A percentile compares a stretch with the other conserved stretches of the same genome.
Evolutionary conservation across 306 rosid species (phyloP).

Genomic region (Lathyrus oleraceus): DNA sequence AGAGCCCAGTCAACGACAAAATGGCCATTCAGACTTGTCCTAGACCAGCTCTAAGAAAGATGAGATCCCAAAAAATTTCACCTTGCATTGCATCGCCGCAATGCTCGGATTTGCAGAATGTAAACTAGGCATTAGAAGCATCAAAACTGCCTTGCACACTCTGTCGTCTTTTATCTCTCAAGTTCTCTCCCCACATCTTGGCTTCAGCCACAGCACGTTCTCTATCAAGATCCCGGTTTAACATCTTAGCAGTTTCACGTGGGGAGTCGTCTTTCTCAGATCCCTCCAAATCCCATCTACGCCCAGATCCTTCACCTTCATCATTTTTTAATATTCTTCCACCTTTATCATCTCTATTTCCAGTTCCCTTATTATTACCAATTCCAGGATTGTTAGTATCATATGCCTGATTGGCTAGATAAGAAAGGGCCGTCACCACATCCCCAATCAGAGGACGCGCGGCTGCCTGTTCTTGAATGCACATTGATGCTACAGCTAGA

Average conservation of each 20-base stretch:
- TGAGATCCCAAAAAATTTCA: conserved; percentile 35
- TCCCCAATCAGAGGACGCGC: conserved; percentile 93
- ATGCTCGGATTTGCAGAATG: conserved; percentile 9
- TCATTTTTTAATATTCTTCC: conserved; percentile 68
- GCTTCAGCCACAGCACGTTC: conserved; percentile 98
- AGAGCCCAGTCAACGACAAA: conserved; percentile 22
- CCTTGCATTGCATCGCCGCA: conserved; percentile 19
- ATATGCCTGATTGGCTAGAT: conserved; percentile 76
- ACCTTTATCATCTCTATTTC: conserved; percentile 62
- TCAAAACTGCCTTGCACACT: conserved; percentile 80
- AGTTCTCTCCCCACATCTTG: conserved; percentile 98
- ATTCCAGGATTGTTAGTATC: conserved; percentile 59
- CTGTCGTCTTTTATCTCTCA: conserved; percentile 85
- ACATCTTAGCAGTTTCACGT: conserved; percentile 68
- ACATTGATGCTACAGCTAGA: conserved; percentile 96
- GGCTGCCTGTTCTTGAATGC: conserved; percentile 96
- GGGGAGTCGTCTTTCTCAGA: conserved; percentile 88
- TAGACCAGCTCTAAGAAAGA: conserved; percentile 35
- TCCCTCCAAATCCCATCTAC: conserved; percentile 77
- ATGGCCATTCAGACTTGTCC: conserved; percentile 32
- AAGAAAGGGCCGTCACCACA: conserved; percentile 86
- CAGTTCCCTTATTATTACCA: conserved; percentile 53
- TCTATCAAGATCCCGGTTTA: conserved; percentile 75
- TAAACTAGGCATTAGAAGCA: conserved; percentile 54
- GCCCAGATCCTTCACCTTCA: conserved; percentile 74